Percentiles rank a stretch among this genome's conserved stretches.
Evolutionary conservation across 75 land plant species (phyloP).

Genomic region (Cupressus sempervirens): DNA sequence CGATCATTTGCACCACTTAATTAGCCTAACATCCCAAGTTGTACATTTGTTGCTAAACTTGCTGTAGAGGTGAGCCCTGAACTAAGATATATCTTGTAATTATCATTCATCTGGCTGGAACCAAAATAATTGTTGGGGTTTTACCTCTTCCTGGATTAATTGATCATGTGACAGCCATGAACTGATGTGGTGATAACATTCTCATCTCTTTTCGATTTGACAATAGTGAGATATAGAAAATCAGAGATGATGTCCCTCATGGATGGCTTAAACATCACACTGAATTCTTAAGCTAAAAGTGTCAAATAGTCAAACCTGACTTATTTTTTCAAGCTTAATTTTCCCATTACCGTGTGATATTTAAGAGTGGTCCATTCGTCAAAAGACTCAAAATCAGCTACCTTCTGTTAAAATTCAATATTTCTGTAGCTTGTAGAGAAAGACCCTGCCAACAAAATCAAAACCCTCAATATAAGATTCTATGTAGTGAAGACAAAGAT

Average conservation of each 20-base stretch:
- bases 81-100: background rate
- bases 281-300: too few species aligned
- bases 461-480: background rate
- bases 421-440: constrained; percentile 7
- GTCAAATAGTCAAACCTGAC: too few species aligned
- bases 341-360: too few species aligned
- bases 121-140: background rate
- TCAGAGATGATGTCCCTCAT: background rate
- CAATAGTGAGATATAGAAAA: background rate
- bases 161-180: background rate
- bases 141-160: background rate
- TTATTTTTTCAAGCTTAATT: too few species aligned
- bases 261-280: too few species aligned
- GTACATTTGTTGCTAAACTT: constrained; percentile 1
- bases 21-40: background rate
- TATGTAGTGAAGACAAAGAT: background rate
- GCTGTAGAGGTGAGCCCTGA: background rate
- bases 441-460: constrained; percentile 4
- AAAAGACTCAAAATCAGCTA: background rate
- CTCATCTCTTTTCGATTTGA: background rate
- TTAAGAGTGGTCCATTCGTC: too few species aligned
- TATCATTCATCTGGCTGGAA: background rate
- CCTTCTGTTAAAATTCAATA: constrained; percentile 7
- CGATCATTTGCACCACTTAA: constrained; percentile 9
- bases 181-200: background rate